Evolutionary conservation across 805 yeast genomes (phyloP).

Genomic region (Isabelozyma gotoi): DNA sequence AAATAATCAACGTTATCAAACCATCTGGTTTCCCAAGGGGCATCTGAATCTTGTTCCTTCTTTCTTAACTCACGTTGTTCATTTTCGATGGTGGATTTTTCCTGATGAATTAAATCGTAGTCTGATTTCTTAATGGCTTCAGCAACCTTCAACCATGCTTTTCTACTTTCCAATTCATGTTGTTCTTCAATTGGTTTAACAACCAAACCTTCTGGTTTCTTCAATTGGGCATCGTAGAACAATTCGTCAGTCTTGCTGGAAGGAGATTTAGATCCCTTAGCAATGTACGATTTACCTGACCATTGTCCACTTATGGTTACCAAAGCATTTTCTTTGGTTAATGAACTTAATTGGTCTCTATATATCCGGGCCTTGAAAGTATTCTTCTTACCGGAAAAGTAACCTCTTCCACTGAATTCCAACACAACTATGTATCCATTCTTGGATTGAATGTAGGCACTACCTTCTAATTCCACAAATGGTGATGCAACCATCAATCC

Average conservation of each 20-base stretch:
- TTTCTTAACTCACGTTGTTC: constrained; percentile 80
- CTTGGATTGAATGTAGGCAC: constrained; percentile 79
- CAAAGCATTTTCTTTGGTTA: constrained; percentile 59
- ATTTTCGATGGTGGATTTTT: constrained; percentile 79
- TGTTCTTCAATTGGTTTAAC: constrained; percentile 87
- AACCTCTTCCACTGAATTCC: constrained; percentile 90
- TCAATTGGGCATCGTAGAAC: constrained; percentile 62
- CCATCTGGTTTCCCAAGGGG: constrained; percentile 80
- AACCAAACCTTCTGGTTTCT: constrained; percentile 51
- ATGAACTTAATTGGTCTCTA: constrained; percentile 48
- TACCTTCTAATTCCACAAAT: constrained; percentile 90
- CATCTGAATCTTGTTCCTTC: constrained; percentile 63
- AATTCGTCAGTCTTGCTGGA: constrained; percentile 45
- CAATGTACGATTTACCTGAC: constrained; percentile 73
- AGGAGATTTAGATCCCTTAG: constrained; percentile 52
- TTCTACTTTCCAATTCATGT: constrained; percentile 76
- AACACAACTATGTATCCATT: constrained; percentile 71
- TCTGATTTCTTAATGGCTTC: constrained; percentile 78
- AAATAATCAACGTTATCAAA: constrained; percentile 49
- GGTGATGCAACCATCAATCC: constrained; percentile 91
- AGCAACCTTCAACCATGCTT: constrained; percentile 89
- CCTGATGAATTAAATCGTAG: constrained; percentile 69
- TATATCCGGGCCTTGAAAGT: constrained; percentile 82
- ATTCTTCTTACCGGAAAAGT: constrained; percentile 93
- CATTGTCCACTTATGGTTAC: constrained; percentile 89